These are phyloP conservation scores for Microdochium nivale DNA, from an alignment of 2,329 filamentous ascomycete species.

Conservation along the genomic window DNA sequence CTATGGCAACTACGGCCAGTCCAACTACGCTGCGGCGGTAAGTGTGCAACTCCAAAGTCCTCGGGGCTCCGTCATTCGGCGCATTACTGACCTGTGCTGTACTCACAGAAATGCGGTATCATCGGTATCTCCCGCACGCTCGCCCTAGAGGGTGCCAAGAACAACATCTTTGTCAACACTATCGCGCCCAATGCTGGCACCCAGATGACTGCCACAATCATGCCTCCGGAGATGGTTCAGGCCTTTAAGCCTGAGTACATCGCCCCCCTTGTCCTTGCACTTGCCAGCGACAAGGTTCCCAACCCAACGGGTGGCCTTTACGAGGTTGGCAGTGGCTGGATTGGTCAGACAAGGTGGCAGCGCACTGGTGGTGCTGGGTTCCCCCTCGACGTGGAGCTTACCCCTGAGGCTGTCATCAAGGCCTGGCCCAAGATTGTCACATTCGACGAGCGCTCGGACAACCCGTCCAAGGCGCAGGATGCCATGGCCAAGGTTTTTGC, in stretches of 20 bases:
- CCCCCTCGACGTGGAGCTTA: slow-evolving; percentile 74
- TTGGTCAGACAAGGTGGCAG: slow-evolving; percentile 89
- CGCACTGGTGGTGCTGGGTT: slow-evolving; percentile 83
- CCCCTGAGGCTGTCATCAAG: slow-evolving; percentile 73
- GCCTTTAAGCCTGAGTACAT: slow-evolving; percentile 99
- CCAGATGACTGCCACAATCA: slow-evolving; percentile 84
- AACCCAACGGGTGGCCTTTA: slow-evolving; percentile 80
- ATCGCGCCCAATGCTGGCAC: slow-evolving; percentile 97
- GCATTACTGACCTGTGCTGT: slow-evolving; percentile 8
- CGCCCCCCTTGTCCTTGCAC: slow-evolving; percentile 80
- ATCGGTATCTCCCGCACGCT: slow-evolving; percentile 91
- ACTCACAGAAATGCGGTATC: slow-evolving; percentile 70
- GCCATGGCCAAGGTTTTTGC: slow-evolving; percentile 68
- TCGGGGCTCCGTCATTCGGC: slow-evolving; percentile 1
- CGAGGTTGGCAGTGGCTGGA: slow-evolving; percentile 93
- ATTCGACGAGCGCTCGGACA: slow-evolving; percentile 83
- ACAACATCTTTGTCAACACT: slow-evolving; percentile 97
- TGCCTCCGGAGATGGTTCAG: slow-evolving; percentile 96
- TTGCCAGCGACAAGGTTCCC: slow-evolving; percentile 79
- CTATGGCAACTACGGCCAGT: slow-evolving; percentile 98
- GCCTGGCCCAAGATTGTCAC: slow-evolving; percentile 71
- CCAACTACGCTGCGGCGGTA: slow-evolving; percentile 89
- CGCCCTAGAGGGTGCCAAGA: slow-evolving; percentile 86
- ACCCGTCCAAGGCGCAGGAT: slow-evolving; percentile 72
- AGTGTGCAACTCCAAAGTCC: slow-evolving; percentile 24